A percentile compares a stretch with the other conserved stretches of the same genome.
Evolutionary conservation across 768 basidiomycete genomes (phyloP).

Genomic region (Pleurotus citrinopileatus): DNA sequence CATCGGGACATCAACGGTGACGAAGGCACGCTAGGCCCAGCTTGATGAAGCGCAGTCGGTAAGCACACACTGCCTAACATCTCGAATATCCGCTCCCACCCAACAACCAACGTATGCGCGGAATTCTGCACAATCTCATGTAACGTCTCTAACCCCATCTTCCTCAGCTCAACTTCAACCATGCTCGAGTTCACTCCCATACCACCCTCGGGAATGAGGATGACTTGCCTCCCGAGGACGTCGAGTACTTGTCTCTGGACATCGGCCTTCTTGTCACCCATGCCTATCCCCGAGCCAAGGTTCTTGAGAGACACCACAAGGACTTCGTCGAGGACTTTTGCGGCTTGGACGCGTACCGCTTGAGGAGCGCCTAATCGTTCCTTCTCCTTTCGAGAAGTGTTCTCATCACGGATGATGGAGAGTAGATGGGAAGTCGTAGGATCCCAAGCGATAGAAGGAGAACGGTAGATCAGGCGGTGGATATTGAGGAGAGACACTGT

Average conservation of each 20-base stretch:
- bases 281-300: conserved; percentile 37
- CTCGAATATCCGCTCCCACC: conserved; percentile 92
- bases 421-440: conserved; percentile 79
- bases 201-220: conserved; percentile 34
- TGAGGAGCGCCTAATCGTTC: conserved; percentile 52
- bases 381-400: not conserved
- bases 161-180: conserved; percentile 71
- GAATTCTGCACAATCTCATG: conserved; percentile 89
- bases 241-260: conserved; percentile 85
- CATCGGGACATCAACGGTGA: conserved; percentile 31
- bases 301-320: conserved; percentile 76
- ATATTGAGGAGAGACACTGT: conserved; percentile 81
- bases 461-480: conserved; percentile 80
- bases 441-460: conserved; percentile 83
- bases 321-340: conserved; percentile 82
- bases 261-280: conserved; percentile 57
- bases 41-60: conserved; percentile 40
- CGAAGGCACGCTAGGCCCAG: conserved; percentile 34
- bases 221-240: conserved; percentile 79
- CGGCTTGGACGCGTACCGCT: conserved; percentile 83
- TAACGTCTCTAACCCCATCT: conserved; percentile 86
- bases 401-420: conserved; percentile 62
- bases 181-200: conserved; percentile 26
- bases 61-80: conserved; percentile 90
- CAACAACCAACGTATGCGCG: conserved; percentile 87